Base-by-base conservation (phyloP, 345 rosid genomes). In the Kernera saxatilis region DNA sequence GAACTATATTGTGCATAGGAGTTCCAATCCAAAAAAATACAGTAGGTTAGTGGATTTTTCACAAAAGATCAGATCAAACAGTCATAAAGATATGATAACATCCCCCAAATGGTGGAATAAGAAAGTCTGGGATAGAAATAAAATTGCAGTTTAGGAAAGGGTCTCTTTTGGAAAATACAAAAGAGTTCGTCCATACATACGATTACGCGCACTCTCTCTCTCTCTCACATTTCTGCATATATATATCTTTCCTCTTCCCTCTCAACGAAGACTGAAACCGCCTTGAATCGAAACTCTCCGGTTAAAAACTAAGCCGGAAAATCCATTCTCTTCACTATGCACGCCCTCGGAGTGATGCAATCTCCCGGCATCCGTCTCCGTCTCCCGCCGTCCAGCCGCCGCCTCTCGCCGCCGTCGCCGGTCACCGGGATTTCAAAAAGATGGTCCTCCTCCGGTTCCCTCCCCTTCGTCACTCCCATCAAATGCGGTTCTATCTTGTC, bases 401-500 rank as follows among this genome's bases (percentile, higher is more conserved):
- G 59, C 7, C 6, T 50, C 60, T 66, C 60, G 0, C 37, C 27
- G 51, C 70, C 60, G 18, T 37, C 70, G 15, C 60, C 27, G 11
- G 17, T 37, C 37, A 66, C 49, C 14, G 49, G 59, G 4, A 11
- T 66, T 51, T 51, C 60, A 36, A 36, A 51, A 66, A 33, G 44
- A 32, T 0, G 5, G 3, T 36, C 59, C 27, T 35, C 70, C 25
- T 25, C 50, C 4, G 26, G 13, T 51, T 66, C 67, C 0, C 5
- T 43, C 53, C 44, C 50, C 13, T 36, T 66, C 1, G 17, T 29
- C 40, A 43, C 52, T 44, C 36, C 70, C 5, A 66, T 66, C 6
- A 51, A 25, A 51, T 66, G 70, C 14, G 50, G 50, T 39, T 67
- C 71, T 53, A 52, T 67, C 61, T 52, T 67, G 49, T 67, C 71